These are phyloP conservation scores for Pseudogymnoascus sp. DNA, from an alignment of 2,329 filamentous ascomycete species.

Conservation along the genomic window DNA sequence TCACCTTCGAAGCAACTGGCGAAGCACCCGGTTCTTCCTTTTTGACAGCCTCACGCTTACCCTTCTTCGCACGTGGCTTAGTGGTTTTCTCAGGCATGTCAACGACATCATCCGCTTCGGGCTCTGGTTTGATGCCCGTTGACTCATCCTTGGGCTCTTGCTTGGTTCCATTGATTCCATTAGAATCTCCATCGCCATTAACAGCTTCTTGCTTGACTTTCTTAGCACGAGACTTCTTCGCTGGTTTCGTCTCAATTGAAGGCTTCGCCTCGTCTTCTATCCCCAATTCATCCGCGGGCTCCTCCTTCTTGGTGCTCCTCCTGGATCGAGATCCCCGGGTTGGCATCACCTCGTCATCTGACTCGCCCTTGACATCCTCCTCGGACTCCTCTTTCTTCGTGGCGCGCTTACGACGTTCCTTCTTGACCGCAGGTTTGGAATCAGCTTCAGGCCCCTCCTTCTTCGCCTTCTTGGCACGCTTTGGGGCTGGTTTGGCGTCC, in stretches of 20 bases:
- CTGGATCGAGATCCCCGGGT: constrained; percentile 22
- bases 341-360: constrained; percentile 9
- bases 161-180: not conserved
- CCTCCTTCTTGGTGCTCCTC: constrained; percentile 30
- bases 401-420: constrained; percentile 29
- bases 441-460: constrained; percentile 8
- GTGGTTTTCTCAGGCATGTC: constrained; percentile 19
- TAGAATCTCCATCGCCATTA: not conserved
- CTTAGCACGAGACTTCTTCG: constrained; percentile 23
- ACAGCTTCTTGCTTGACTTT: constrained; percentile 13
- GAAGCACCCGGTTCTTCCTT: constrained; percentile 16
- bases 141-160: not conserved
- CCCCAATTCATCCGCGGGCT: constrained; percentile 23
- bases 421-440: constrained; percentile 10
- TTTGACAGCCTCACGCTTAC: constrained; percentile 21
- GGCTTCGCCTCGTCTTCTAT: not conserved
- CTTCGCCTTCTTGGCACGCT: constrained; percentile 7
- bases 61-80: constrained; percentile 30
- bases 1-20: constrained; percentile 19
- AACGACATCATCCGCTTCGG: constrained; percentile 22
- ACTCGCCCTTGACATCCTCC: constrained; percentile 11
- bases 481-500: constrained; percentile 10
- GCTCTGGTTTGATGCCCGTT: constrained; percentile 10
- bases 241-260: constrained; percentile 9
- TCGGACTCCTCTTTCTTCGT: constrained; percentile 21